Base-by-base conservation (phyloP, 2,329 filamentous ascomycete species). In the Magnaporthales sp. region DNA sequence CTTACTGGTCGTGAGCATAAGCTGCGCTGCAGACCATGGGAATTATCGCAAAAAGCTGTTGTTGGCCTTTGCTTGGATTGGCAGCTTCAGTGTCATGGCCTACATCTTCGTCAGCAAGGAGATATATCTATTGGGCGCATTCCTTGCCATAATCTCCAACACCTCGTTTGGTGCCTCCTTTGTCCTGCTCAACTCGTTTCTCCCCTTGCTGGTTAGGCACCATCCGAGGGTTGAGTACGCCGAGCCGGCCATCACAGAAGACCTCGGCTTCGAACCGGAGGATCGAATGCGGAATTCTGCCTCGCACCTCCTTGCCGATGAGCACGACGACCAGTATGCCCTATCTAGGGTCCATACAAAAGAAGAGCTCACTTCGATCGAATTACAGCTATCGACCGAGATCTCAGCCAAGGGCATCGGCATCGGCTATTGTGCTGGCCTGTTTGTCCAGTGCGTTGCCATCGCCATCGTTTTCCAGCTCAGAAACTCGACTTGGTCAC, bases 81-180 rank as follows among this genome's bases (percentile, higher is more conserved):
- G 95, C 58, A 90, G 93, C 71, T 78, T 91, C 62, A 85, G 90
- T 30, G 96, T 93, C 62, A 97, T 98, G 91, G 81, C 91, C 4
- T 98, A 96, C 79, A 84, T 99, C 63, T 89, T 90, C 29, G 83
- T 97, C 66, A 84, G 86, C 56, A 89, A 92, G 30, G 83, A 85
- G 61, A 81, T 92, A 10, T 98, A 97, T 74, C 74, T 97, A 2
- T 77, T 98, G 11, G 94, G 91, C 61, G 91, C 91, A 3, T 70
- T 98, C 2, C 83, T 97, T 68, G 93, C 95, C 31, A 92, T 98
- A 70, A 81, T 98, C 64, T 91, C 93, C 46, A 98, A 98, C 75
- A 96, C 92, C 1, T 94, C 92, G 61, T 96, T 97, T 74, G 95
- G 95, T 26, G 93, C 93, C 19, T 97, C 93, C 0, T 98, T 97